phyloP scores from a whole-genome alignment of 1,284 basidiomycete genomes.

The Chondrostereum purpureum region DNA sequence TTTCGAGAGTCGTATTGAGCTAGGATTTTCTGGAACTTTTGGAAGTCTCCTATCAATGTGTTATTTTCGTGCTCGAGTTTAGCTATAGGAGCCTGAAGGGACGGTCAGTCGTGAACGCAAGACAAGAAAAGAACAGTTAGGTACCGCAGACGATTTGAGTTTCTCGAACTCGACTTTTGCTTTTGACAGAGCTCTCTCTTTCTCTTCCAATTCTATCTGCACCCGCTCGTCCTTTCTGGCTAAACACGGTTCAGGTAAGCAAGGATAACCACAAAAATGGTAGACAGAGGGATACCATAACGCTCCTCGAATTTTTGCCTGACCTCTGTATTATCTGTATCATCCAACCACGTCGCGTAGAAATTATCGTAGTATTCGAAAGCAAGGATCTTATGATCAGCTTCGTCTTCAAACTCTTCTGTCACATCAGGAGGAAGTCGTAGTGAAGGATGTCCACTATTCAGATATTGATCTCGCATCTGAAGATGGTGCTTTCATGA shows the following conservation, averaged over 20 bases:
- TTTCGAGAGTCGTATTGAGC: constrained; percentile 58
- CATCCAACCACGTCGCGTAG: constrained; percentile 68
- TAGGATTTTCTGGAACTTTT: constrained; percentile 65
- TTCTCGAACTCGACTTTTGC: constrained; percentile 48
- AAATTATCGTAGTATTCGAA: constrained; percentile 69
- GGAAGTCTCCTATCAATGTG: constrained; percentile 53
- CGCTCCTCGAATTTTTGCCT: constrained; percentile 65
- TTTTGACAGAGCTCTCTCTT: constrained; percentile 38
- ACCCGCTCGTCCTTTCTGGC: constrained; percentile 63
- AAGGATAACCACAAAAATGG: constrained; percentile 1
- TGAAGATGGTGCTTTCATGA: constrained; percentile 13
- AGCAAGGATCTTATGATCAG: constrained; percentile 68
- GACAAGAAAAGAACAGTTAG: background rate
- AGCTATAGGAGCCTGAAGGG: constrained; percentile 55
- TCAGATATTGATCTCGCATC: constrained; percentile 47
- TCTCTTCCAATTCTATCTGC: constrained; percentile 52
- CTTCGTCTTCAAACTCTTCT: constrained; percentile 65
- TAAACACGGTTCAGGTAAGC: constrained; percentile 24
- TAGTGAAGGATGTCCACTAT: constrained; percentile 57
- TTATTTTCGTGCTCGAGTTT: constrained; percentile 53
- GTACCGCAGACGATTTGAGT: constrained; percentile 54
- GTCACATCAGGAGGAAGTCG: constrained; percentile 56
- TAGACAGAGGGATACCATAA: constrained; percentile 48
- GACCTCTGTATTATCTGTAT: constrained; percentile 62
- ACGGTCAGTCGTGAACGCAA: constrained; percentile 12